Percentiles rank a stretch among this genome's conserved stretches.
Evolutionary conservation across 176 grass and related monocot species (phyloP).

Genomic region (Zea mays): DNA sequence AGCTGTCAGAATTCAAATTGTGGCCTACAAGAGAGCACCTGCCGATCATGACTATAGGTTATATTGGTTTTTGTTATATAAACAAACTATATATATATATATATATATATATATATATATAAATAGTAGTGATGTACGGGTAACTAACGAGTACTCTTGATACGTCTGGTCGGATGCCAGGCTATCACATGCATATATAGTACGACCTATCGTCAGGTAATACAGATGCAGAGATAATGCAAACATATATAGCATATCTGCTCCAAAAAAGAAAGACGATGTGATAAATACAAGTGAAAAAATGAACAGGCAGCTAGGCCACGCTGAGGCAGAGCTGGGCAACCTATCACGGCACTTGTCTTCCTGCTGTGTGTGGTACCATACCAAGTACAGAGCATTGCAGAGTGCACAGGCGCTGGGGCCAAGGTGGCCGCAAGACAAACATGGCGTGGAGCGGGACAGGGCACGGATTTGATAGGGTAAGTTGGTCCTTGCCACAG

Average conservation of each 20-base stretch:
- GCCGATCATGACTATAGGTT: too few relatives aligned
- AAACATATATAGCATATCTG: background rate
- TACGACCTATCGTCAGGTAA: background rate
- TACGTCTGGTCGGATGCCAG: background rate
- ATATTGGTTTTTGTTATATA: too few relatives aligned
- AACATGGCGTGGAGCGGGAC: background rate
- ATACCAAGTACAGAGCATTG: background rate
- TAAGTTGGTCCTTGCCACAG: conserved; percentile 32
- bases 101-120: too few relatives aligned
- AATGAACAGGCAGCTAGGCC: background rate
- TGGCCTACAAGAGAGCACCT: too few relatives aligned
- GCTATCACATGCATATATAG: background rate
- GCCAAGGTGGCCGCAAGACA: background rate
- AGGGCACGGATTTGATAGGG: conserved; percentile 27
- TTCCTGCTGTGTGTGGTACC: background rate
- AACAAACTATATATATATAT: too few relatives aligned
- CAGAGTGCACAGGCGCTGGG: background rate
- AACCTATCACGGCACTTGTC: background rate
- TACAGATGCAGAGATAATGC: background rate
- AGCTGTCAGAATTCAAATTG: too few relatives aligned
- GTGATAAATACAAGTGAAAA: background rate
- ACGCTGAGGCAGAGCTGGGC: background rate
- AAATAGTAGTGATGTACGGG: too few relatives aligned
- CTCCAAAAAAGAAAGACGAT: background rate
- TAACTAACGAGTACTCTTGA: too few relatives aligned